Evolutionary conservation across 1,284 basidiomycete genomes (phyloP), one percentile per base, ranked within the genome.

Genomic region (Heterobasidion annosum): DNA sequence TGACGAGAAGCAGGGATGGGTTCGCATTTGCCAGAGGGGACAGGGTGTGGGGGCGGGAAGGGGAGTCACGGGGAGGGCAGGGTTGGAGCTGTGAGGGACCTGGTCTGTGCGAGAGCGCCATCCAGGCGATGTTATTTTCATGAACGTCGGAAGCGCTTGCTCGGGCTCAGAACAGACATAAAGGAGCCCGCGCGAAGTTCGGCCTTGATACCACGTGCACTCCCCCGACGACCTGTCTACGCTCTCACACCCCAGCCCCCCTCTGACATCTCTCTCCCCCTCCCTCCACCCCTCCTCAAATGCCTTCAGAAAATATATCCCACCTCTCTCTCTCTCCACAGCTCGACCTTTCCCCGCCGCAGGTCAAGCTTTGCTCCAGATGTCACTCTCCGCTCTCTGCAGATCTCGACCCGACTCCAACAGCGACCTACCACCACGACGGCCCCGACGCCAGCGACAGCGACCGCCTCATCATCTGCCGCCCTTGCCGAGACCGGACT

Each of bases 331-430:
- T 59, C 50, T 58, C 60, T 45, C 53, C 34, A 8, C 65, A 63
- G 19, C 61, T 57, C 35, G 68, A 69, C 16, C 59, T 57, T 25
- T 53, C 61, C 7, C 67, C 67, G 55, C 49, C 61, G 8, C 70
- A 71, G 57, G 62, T 70, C 56, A 73, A 73, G 62, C 60, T 67
- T 51, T 73, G 71, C 56, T 65, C 68, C 44, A 62, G 65, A 50
- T 73, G 71, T 57, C 65, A 66, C 52, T 64, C 60, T 56, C 68
- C 69, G 33, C 66, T 73, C 47, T 63, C 69, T 42, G 50, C 60
- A 55, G 71, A 72, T 61, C 58, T 60, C 37, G 59, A 64, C 58
- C 62, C 53, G 53, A 53, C 63, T 4, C 48, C 18, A 47, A 9
- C 25, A 16, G 56, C 64, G 45, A 34, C 48, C 48, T 62, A 62